These are phyloP conservation scores for Fusarium domesticum DNA, from an alignment of 2,329 filamentous ascomycete species.

Conservation along the genomic window DNA sequence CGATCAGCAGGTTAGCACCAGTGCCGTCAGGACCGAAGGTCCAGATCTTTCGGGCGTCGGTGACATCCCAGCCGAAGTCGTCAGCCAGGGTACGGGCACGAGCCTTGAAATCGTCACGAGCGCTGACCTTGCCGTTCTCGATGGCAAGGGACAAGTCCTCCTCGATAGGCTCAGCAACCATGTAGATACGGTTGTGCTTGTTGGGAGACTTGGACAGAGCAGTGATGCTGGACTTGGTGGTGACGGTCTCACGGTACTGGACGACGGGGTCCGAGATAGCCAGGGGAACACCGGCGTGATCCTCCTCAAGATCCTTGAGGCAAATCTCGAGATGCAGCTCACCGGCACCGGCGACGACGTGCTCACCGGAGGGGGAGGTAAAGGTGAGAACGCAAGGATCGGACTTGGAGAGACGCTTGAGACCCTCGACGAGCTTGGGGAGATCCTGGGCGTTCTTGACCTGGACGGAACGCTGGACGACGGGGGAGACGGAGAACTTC, in stretches of 20 bases:
- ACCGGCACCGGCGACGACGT: conserved; percentile 98
- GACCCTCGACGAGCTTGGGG: conserved; percentile 99
- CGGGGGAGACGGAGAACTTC: conserved; percentile 99
- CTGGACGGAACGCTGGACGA: conserved; percentile 97
- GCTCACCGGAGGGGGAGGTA: conserved; percentile 92
- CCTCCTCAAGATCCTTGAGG: conserved; percentile 99
- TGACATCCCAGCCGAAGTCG: conserved; percentile 98
- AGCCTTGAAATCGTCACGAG: conserved; percentile 98
- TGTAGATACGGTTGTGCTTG: conserved; percentile 99
- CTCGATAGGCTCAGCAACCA: conserved; percentile 82
- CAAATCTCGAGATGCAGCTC: conserved; percentile 99
- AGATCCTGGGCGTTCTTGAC: conserved; percentile 99
- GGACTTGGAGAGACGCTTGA: conserved; percentile 99
- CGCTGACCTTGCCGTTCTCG: conserved; percentile 84
- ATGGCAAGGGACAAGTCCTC: conserved; percentile 92
- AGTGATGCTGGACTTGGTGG: conserved; percentile 81
- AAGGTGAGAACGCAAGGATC: conserved; percentile 95
- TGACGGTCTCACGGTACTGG: conserved; percentile 96
- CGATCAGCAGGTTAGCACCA: conserved; percentile 96
- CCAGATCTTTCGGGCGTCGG: conserved; percentile 99
- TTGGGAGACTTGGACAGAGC: conserved; percentile 99
- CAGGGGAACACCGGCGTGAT: conserved; percentile 98
- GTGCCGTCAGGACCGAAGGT: conserved; percentile 98
- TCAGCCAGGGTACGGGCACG: conserved; percentile 95
- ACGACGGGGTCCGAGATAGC: conserved; percentile 98